Evolutionary conservation across 129 eudicot species (phyloP).

Genomic region (Dittrichia graveolens): DNA sequence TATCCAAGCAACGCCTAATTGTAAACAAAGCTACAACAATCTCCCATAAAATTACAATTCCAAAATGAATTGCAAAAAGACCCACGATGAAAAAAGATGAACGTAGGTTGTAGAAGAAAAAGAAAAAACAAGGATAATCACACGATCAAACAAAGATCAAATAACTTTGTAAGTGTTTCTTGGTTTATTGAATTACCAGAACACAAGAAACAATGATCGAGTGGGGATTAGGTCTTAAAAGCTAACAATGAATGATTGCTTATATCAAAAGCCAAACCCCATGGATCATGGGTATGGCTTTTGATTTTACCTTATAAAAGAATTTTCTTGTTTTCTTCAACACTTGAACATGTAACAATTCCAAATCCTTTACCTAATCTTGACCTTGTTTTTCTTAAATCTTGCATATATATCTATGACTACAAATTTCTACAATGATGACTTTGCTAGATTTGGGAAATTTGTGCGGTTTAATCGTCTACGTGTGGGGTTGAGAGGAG

Average conservation of each 20-base stretch:
- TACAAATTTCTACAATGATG: slow-evolving; percentile 1
- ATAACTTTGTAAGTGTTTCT: background rate
- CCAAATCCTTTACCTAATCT: slow-evolving; percentile 16
- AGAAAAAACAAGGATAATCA: slow-evolving; percentile 26
- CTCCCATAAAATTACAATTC: background rate
- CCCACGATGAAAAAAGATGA: background rate
- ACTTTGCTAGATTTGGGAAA: slow-evolving; percentile 26
- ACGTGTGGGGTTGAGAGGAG: slow-evolving; percentile 34
- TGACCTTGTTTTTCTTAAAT: slow-evolving; percentile 25
- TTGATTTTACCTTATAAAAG: slow-evolving; percentile 39
- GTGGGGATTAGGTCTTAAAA: slow-evolving; percentile 25
- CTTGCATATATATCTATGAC: slow-evolving; percentile 23
- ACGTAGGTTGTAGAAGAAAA: slow-evolving; percentile 25
- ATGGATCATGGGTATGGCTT: slow-evolving; percentile 43
- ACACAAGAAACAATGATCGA: slow-evolving; percentile 26
- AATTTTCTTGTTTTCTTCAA: slow-evolving; percentile 33
- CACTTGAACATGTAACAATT: slow-evolving; percentile 33
- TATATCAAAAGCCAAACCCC: slow-evolving; percentile 47
- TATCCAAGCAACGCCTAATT: slow-evolving; percentile 13
- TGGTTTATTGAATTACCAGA: slow-evolving; percentile 22
- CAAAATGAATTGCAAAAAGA: background rate
- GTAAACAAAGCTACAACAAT: slow-evolving; percentile 14
- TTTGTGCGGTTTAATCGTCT: slow-evolving; percentile 24
- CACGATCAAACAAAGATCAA: slow-evolving; percentile 17
- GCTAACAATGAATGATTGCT: slow-evolving; percentile 18